phyloP scores from a whole-genome alignment of 257 asterid species.

The Gentiana dahurica region DNA sequence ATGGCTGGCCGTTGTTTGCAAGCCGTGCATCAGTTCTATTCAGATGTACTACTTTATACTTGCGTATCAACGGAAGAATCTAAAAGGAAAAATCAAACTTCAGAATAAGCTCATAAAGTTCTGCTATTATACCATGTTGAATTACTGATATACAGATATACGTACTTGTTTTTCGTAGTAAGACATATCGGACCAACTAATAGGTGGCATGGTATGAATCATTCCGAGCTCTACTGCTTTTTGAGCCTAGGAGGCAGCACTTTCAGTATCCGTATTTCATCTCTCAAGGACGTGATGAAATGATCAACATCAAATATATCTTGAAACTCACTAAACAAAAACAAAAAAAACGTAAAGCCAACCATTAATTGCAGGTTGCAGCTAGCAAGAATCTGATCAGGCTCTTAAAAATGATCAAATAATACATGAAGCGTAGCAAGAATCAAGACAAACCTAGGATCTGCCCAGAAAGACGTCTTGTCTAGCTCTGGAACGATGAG shows the following conservation, averaged over 20 bases:
- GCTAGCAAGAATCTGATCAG: no score
- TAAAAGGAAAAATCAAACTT: slow-evolving; percentile 23
- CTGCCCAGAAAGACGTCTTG: slow-evolving; percentile 95
- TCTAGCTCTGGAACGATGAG: slow-evolving; percentile 96
- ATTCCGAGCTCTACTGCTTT: slow-evolving; percentile 72
- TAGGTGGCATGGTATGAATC: slow-evolving; percentile 70
- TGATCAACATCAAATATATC: slow-evolving; percentile 94
- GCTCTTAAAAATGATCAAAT: no score
- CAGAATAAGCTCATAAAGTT: slow-evolving; percentile 2
- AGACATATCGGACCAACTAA: slow-evolving; percentile 94
- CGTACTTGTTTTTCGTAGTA: slow-evolving; percentile 76
- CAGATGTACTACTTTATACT: slow-evolving; percentile 82
- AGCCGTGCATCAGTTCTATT: slow-evolving; percentile 92
- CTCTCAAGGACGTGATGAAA: slow-evolving; percentile 83
- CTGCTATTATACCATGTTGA: neutral
- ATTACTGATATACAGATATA: neutral
- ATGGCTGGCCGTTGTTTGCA: slow-evolving; percentile 79
- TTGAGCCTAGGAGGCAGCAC: slow-evolving; percentile 84
- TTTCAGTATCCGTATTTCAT: slow-evolving; percentile 88
- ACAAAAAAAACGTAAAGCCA: neutral
- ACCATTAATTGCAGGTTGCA: no score
- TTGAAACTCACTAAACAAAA: slow-evolving; percentile 66
- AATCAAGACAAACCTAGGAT: slow-evolving; percentile 61
- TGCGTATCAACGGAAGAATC: slow-evolving; percentile 89
- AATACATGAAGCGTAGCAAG: neutral